A percentile compares a stretch with the other conserved stretches of the same genome.
phyloP scores from a whole-genome alignment of 495 filamentous ascomycete genomes.

The Viridothelium virens region DNA sequence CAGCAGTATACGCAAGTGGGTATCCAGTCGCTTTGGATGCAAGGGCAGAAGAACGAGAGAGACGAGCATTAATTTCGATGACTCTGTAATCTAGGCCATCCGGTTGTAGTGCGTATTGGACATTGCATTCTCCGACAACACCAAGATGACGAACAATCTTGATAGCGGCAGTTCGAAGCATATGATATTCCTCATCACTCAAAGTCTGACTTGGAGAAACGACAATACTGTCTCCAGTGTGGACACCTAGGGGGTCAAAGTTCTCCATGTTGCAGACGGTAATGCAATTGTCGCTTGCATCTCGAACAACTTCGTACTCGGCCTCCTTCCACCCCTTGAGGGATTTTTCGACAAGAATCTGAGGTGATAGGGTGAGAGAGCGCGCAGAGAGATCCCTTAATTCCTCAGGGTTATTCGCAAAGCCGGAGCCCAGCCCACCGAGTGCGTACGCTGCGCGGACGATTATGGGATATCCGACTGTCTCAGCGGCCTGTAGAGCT shows the following conservation, averaged over 20 bases:
- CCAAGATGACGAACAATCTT: constrained; percentile 97
- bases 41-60: constrained; percentile 88
- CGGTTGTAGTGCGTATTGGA: constrained; percentile 95
- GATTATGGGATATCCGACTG: constrained; percentile 93
- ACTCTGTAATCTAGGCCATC: constrained; percentile 97
- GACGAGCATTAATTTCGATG: constrained; percentile 96
- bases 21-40: constrained; percentile 97
- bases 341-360: constrained; percentile 98
- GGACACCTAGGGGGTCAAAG: constrained; percentile 95
- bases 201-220: constrained; percentile 95
- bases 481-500: constrained; percentile 74
- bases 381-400: constrained; percentile 84
- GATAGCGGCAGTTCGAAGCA: constrained; percentile 96
- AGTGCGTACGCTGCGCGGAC: constrained; percentile 94
- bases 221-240: constrained; percentile 97
- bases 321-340: constrained; percentile 99
- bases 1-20: constrained; percentile 86
- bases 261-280: constrained; percentile 99
- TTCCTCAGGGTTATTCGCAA: constrained; percentile 88
- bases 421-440: constrained; percentile 93
- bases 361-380: constrained; percentile 88
- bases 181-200: constrained; percentile 97
- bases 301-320: constrained; percentile 96
- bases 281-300: constrained; percentile 96
- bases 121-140: constrained; percentile 97